Evolutionary conservation across 495 filamentous ascomycete species (phyloP).

Genomic region (Neohortaea acidophila): DNA sequence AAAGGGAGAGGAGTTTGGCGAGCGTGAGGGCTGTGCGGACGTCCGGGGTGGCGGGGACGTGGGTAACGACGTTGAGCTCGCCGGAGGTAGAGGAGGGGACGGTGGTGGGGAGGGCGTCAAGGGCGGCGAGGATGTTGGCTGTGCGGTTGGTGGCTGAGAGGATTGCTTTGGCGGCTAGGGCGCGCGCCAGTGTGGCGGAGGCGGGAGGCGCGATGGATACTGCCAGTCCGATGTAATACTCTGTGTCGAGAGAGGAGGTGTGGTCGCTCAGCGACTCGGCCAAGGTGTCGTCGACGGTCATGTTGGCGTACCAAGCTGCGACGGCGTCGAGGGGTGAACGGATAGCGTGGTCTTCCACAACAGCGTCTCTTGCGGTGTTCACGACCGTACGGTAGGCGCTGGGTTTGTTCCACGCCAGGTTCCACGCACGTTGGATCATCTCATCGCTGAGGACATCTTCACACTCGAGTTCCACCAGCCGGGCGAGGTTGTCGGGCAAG

Average conservation of each 20-base stretch:
- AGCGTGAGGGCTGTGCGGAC: conserved; percentile 59
- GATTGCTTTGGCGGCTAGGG: conserved; percentile 56
- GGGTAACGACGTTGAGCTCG: conserved; percentile 15
- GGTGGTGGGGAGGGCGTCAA: conserved; percentile 34
- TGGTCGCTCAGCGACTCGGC: conserved; percentile 22
- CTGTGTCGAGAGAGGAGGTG: conserved; percentile 26
- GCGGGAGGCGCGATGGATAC: conserved; percentile 61
- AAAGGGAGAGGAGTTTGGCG: conserved; percentile 62
- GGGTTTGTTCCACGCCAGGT: conserved; percentile 74
- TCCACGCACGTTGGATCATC: conserved; percentile 76
- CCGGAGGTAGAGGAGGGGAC: conserved; percentile 20
- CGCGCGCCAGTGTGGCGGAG: conserved; percentile 59
- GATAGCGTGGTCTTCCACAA: conserved; percentile 75
- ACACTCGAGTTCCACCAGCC: conserved; percentile 58
- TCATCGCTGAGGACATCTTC: conserved; percentile 61
- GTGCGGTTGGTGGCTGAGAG: conserved; percentile 39
- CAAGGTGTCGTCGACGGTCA: conserved; percentile 57
- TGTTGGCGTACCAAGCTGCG: conserved; percentile 77
- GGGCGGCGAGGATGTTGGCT: conserved; percentile 39
- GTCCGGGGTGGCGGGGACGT: conserved; percentile 38
- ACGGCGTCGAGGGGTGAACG: conserved; percentile 78
- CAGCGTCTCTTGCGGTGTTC: conserved; percentile 62
- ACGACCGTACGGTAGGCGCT: conserved; percentile 48
- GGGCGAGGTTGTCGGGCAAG: conserved; percentile 60
- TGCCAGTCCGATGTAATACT: conserved; percentile 45